Evolutionary conservation across 257 asterid species (phyloP).

Genomic region (Galeopsis tetrahit): DNA sequence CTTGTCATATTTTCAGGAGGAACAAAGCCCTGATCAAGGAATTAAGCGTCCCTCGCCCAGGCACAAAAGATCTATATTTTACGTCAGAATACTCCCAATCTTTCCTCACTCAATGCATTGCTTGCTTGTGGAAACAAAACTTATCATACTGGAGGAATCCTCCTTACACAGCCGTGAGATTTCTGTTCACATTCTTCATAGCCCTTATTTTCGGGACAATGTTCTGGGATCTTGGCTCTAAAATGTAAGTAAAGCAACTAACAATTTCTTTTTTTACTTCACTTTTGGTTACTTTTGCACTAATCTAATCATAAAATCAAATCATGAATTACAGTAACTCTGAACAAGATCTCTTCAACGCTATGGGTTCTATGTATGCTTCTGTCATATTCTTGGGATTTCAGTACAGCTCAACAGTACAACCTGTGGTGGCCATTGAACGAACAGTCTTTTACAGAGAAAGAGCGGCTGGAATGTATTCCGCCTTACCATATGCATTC

Average conservation of each 20-base stretch:
- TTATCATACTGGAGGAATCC: constrained; percentile 90
- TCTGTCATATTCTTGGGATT: constrained; percentile 40
- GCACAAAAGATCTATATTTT: constrained; percentile 63
- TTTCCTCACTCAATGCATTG: constrained; percentile 66
- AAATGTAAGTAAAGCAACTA: constrained; percentile 46
- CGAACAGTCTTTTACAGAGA: constrained; percentile 47
- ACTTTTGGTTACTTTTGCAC: neutral
- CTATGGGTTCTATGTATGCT: constrained; percentile 46
- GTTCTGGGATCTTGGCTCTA: constrained; percentile 81
- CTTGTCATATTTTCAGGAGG: constrained; percentile 48
- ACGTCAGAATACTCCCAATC: constrained; percentile 66
- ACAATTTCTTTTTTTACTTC: neutral
- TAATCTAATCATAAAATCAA: neutral
- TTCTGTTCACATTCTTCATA: constrained; percentile 64
- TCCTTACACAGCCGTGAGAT: constrained; percentile 77
- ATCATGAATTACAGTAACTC: neutral
- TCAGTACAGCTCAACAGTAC: constrained; percentile 41
- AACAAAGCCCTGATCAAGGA: constrained; percentile 70
- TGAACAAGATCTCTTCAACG: constrained; percentile 33
- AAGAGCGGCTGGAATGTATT: constrained; percentile 42
- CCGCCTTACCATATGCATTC: constrained; percentile 44
- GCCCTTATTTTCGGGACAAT: constrained; percentile 78
- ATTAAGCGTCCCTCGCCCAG: constrained; percentile 71
- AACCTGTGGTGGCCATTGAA: constrained; percentile 47
- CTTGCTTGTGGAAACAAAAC: constrained; percentile 92